phyloP scores from a whole-genome alignment of 1,139 yeast species.

The Pichia sp. region DNA sequence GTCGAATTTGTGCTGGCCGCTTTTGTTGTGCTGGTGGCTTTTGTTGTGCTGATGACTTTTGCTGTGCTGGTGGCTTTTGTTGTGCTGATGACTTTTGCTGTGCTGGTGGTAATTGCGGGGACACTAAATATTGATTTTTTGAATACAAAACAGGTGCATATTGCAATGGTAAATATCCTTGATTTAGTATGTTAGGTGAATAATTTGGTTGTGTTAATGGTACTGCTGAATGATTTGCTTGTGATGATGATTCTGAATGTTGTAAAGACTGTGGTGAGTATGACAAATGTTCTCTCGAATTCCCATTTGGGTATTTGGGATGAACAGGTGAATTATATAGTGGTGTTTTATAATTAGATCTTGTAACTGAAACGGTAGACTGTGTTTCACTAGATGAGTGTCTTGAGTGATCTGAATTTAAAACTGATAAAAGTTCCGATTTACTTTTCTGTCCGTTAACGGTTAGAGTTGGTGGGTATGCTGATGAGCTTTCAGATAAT shows the following conservation, averaged over 20 bases:
- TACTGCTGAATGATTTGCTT: not conserved
- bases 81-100: constrained; percentile 2
- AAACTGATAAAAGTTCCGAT: not conserved
- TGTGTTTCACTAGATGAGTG: not conserved
- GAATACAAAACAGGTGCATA: not conserved
- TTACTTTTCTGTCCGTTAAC: not conserved
- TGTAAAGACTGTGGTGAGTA: not conserved
- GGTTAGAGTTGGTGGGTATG: constrained; percentile 1
- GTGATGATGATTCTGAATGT: not conserved
- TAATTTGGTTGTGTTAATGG: not conserved
- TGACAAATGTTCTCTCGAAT: not conserved
- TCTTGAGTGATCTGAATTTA: not conserved
- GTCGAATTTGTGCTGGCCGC: not conserved
- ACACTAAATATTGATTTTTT: not conserved
- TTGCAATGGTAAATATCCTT: not conserved
- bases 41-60: constrained; percentile 2
- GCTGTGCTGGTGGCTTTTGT: no score
- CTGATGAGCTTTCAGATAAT: constrained; percentile 5
- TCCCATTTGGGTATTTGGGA: not conserved
- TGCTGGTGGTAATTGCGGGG: not conserved
- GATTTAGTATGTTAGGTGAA: not conserved
- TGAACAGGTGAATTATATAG: not conserved
- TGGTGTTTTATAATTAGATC: not conserved
- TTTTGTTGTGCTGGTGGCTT: not conserved
- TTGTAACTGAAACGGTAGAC: not conserved